Evolutionary conservation across 345 rosid genomes (phyloP), one percentile per base, ranked within the genome.

Genomic region (Sisymbrium irio): DNA sequence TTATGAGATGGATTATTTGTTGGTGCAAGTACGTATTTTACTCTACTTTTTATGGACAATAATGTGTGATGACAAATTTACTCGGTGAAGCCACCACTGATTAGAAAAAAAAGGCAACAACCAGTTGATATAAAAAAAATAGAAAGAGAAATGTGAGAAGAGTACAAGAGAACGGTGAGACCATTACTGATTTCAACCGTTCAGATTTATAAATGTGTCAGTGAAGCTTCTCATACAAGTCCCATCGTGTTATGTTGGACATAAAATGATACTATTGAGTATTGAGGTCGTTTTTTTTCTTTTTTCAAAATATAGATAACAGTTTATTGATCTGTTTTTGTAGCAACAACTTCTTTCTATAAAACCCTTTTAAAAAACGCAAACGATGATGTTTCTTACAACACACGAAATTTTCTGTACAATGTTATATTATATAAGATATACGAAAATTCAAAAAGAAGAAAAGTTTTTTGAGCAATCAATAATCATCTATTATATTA

Each of bases 121-220:
- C 5, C 2, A 22, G 39, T 10, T 22, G 20, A 22, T 33, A 20
- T 0, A 11, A 53, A 36, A 9, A n/a, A 40, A 60, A 20, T 3
- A 18, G 28, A 47, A 30, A 37, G 76, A 53, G 33, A 49, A 71
- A 13, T 37, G 41, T 19, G 54, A 37, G 47, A 65, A 65, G 47
- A 7, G 39, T 47, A 49, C 60, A 61, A 55, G 50, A 57, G 28
- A 51, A 12, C 22, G 59, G 78, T 66, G 73, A 57, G 33, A 56
- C 78, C 67, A 74, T 58, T 46, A 58, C 66, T 74, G 72, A 74
- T 59, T 47, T 74, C 51, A 74, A 37, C 77, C 66, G 51, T 65
- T 46, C 42, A 57, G 41, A 74, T 9, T 65, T 45, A 46, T 36
- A 42, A 49, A 13, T 59, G 42, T 74, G 78, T 74, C 78, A 66